Percentiles rank a stretch among this genome's conserved stretches.
These are phyloP conservation scores for Cladophialophora exuberans DNA, from an alignment of 2,329 filamentous ascomycete genomes.

Conservation along the genomic window DNA sequence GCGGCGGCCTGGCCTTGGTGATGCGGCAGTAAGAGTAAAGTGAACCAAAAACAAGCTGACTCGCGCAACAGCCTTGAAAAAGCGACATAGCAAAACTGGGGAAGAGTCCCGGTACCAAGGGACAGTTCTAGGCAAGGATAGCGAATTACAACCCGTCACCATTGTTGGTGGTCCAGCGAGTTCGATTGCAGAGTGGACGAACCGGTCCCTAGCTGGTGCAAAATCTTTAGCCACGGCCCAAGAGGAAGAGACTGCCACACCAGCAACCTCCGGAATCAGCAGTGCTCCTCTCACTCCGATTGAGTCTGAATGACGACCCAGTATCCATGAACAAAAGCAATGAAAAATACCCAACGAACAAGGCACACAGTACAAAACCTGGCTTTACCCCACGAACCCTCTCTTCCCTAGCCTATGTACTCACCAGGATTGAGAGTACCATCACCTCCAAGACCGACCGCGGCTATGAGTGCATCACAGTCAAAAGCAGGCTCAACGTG, in stretches of 20 bases:
- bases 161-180: constrained; percentile 76
- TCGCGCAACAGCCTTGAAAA: constrained; percentile 69
- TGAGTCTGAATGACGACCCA: constrained; percentile 16
- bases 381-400: no score
- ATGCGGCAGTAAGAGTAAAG: neutral
- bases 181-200: constrained; percentile 67
- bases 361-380: no score
- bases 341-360: no score
- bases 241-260: constrained; percentile 20
- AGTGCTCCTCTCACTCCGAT: constrained; percentile 28
- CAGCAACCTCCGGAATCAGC: constrained; percentile 31
- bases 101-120: constrained; percentile 85
- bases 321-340: no score
- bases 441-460: no score
- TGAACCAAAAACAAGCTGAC: constrained; percentile 16
- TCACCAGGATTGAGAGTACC: no score
- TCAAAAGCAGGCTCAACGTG: no score
- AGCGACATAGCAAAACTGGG: constrained; percentile 86
- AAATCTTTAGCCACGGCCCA: neutral
- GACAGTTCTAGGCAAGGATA: constrained; percentile 75
- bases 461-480: no score
- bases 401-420: no score
- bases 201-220: constrained; percentile 11
- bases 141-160: constrained; percentile 71
- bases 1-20: no score